Evolutionary conservation across 192 early-diverging fungal genomes (phyloP).

Genomic region (Geranomyces michiganensis): DNA sequence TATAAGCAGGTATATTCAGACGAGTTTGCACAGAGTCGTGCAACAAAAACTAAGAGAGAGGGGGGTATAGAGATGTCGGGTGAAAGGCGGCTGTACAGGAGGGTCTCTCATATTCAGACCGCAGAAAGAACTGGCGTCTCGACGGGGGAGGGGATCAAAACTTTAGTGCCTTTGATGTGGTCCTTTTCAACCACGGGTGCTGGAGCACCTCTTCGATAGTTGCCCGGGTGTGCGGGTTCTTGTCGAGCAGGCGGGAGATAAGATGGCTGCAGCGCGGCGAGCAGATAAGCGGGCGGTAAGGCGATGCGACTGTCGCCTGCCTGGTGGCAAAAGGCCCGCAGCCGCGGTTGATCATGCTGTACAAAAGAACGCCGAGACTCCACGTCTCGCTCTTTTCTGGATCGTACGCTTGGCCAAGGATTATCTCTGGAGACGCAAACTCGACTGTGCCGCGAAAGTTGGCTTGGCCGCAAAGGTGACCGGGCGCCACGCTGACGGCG

Average conservation of each 20-base stretch:
- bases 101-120: too few species aligned
- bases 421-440: slow-evolving; percentile 71
- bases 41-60: too few species aligned
- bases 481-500: slow-evolving; percentile 36
- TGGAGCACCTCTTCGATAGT: slow-evolving; percentile 61
- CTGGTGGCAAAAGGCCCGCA: slow-evolving; percentile 61
- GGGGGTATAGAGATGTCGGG: too few species aligned
- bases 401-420: slow-evolving; percentile 53
- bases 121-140: too few species aligned
- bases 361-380: slow-evolving; percentile 71
- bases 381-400: slow-evolving; percentile 65
- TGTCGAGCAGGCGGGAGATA: slow-evolving; percentile 63
- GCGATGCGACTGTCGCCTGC: slow-evolving; percentile 53
- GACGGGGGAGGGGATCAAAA: too few species aligned
- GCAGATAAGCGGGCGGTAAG: slow-evolving; percentile 46
- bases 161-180: too few species aligned
- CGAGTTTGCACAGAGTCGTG: too few species aligned
- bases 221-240: slow-evolving; percentile 56
- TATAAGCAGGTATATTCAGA: too few species aligned
- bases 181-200: slow-evolving; percentile 58
- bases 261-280: slow-evolving; percentile 56
- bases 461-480: not conserved
- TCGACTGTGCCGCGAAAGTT: slow-evolving; percentile 67
- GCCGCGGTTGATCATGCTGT: slow-evolving; percentile 63
- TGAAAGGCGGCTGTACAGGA: too few species aligned